Evolutionary conservation across 2,329 filamentous ascomycete genomes (phyloP).

Genomic region (Nakataea oryzae): DNA sequence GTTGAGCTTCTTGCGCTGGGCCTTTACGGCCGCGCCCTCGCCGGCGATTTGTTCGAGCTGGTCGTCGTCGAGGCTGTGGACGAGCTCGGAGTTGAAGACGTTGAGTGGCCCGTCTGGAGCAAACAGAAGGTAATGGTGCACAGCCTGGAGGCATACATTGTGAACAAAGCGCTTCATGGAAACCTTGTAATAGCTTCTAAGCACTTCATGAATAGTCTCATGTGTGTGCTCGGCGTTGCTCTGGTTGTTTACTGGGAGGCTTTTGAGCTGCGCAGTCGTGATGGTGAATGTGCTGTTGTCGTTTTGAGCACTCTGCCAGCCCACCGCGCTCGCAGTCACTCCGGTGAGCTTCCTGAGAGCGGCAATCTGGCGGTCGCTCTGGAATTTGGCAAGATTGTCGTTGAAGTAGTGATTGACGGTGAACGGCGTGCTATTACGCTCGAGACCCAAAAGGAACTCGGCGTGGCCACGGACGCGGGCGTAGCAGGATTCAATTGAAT

Average conservation of each 20-base stretch:
- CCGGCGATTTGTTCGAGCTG: constrained; percentile 2
- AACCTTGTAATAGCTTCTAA: constrained; percentile 52
- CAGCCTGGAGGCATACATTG: constrained; percentile 28
- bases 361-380: constrained; percentile 12
- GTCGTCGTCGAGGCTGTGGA: neutral
- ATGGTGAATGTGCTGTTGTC: too few relatives aligned
- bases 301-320: too few relatives aligned
- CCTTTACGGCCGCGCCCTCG: neutral
- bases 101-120: constrained; percentile 5
- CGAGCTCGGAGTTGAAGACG: neutral
- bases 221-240: constrained; percentile 8
- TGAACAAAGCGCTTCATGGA: constrained; percentile 52
- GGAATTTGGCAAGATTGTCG: constrained; percentile 19
- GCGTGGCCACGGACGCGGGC: constrained; percentile 34
- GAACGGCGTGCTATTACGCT: constrained; percentile 30
- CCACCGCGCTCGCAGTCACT: too few relatives aligned
- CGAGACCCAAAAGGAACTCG: constrained; percentile 39
- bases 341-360: constrained; percentile 5
- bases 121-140: constrained; percentile 8
- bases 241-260: neutral
- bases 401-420: constrained; percentile 45
- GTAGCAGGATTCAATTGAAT: constrained; percentile 34
- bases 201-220: constrained; percentile 47
- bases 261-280: too few relatives aligned
- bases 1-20: neutral